Conservation (phyloP, 495 filamentous ascomycete genomes). For the Viridothelium virens region DNA sequence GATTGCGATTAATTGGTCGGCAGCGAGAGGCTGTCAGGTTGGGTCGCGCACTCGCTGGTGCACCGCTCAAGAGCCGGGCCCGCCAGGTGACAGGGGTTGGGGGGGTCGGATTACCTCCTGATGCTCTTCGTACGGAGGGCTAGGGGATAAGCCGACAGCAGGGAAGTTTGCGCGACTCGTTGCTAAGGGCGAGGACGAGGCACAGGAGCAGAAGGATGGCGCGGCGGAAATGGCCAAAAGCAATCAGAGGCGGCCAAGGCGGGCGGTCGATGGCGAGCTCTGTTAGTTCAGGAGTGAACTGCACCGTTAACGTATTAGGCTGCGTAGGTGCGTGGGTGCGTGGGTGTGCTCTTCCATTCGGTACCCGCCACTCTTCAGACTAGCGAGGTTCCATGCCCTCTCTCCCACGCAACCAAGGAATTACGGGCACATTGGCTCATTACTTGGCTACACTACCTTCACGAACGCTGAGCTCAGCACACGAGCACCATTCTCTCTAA, state of each 20-base stretch:
- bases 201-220: not conserved
- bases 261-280: too few species aligned
- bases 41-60: slow-evolving; percentile 1
- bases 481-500: too few species aligned
- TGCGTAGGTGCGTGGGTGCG: too few species aligned
- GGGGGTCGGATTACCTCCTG: not conserved
- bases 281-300: too few species aligned
- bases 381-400: not conserved
- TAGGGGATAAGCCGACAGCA: not conserved
- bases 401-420: too few species aligned
- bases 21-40: not conserved
- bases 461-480: too few species aligned
- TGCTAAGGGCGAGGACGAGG: not conserved
- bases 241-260: not conserved
- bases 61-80: slow-evolving; percentile 6
- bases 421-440: too few species aligned
- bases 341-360: not conserved
- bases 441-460: too few species aligned
- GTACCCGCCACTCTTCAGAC: not conserved
- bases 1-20: slow-evolving; percentile 11
- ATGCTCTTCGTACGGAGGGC: not conserved
- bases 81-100: not conserved
- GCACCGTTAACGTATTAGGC: too few species aligned
- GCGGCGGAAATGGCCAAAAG: not conserved
- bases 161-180: not conserved